phyloP scores from a whole-genome alignment of 257 asterid species.

The Rubia yunnanensis region DNA sequence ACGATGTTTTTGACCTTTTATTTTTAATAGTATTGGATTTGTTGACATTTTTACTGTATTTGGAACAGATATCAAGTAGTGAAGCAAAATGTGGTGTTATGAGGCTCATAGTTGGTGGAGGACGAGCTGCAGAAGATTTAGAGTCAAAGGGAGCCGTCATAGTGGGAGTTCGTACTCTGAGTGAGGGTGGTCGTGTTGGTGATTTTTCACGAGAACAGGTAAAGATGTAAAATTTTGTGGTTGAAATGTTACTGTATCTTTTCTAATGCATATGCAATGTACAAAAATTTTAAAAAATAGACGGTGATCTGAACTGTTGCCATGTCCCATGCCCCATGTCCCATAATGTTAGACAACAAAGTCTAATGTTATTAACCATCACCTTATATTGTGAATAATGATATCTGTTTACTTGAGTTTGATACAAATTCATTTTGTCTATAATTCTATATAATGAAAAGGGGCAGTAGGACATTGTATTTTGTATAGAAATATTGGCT shows the following conservation, averaged over 20 bases:
- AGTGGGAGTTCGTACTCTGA: slow-evolving; percentile 95
- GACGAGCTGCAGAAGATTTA: slow-evolving; percentile 86
- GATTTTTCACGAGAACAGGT: slow-evolving; percentile 97
- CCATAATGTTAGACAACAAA: neutral
- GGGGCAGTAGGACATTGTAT: neutral
- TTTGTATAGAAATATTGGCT: neutral
- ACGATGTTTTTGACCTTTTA: slow-evolving; percentile 4
- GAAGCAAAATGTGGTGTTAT: slow-evolving; percentile 98
- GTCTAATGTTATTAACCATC: slow-evolving; percentile 1
- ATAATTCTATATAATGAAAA: neutral
- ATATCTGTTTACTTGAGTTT: neutral
- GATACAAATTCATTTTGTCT: neutral
- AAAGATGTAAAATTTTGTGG: slow-evolving; percentile 13
- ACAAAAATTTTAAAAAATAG: neutral
- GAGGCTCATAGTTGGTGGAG: slow-evolving; percentile 99
- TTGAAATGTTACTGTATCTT: neutral
- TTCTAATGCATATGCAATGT: neutral
- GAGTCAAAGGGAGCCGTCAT: slow-evolving; percentile 83
- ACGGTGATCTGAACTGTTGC: neutral
- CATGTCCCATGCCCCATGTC: neutral
- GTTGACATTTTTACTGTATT: slow-evolving; percentile 15
- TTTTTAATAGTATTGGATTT: slow-evolving; percentile 10
- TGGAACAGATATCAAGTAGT: slow-evolving; percentile 56
- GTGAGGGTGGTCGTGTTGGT: slow-evolving; percentile 99
- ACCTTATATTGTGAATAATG: neutral